These are phyloP conservation scores for Trichosporon coremiiforme DNA, from an alignment of 1,284 basidiomycete genomes.

Conservation along the genomic window DNA sequence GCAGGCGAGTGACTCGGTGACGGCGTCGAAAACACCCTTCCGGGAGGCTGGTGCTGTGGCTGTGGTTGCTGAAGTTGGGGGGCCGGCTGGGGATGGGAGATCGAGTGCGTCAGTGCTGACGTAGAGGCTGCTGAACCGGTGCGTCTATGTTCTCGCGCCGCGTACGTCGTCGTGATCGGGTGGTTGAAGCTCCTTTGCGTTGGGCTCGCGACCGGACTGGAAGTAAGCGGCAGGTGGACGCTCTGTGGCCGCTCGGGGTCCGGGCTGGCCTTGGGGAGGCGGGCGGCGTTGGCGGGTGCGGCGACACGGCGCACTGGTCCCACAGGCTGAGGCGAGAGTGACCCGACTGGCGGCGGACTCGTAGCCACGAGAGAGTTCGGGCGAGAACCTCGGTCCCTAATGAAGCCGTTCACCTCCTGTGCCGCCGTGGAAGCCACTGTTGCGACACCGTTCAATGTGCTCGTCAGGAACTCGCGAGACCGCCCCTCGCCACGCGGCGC, in stretches of 20 bases:
- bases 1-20: not conserved
- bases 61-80: conserved; percentile 2
- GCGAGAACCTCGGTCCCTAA: conserved; percentile 20
- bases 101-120: not conserved
- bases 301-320: not conserved
- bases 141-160: not conserved
- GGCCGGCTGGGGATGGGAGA: not conserved
- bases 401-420: conserved; percentile 32
- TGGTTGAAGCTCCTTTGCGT: conserved; percentile 3
- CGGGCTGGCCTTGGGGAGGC: conserved; percentile 2
- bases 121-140: not conserved
- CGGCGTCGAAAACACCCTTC: not conserved
- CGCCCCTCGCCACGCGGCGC: conserved; percentile 51
- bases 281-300: conserved; percentile 27
- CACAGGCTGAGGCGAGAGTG: not conserved
- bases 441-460: conserved; percentile 48
- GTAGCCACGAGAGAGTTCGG: conserved; percentile 26
- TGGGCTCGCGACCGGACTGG: not conserved
- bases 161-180: not conserved
- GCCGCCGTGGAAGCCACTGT: conserved; percentile 43
- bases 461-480: conserved; percentile 46
- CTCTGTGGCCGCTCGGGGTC: not conserved
- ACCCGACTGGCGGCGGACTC: conserved; percentile 22
- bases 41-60: not conserved
- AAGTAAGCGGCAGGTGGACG: not conserved